Evolutionary conservation across 805 yeast species (phyloP), one percentile per base, ranked within the genome.

Genomic region (Cyberlindnera xishuangbannaensis): DNA sequence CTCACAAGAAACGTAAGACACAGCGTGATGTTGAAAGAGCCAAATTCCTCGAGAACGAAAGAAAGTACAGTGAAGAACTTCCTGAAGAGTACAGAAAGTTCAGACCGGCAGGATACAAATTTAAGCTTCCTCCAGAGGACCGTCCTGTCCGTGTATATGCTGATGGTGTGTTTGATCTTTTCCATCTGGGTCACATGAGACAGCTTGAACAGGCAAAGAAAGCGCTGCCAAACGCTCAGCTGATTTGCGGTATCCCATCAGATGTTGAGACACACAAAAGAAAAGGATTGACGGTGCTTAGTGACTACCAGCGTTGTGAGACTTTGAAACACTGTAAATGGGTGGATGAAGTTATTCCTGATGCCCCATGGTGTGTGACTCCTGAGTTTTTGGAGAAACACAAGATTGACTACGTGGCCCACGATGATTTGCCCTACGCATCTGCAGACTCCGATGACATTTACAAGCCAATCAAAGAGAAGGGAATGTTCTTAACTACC

Each of bases 141-240:
- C 70, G 96, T 39, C 88, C 95, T 1, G 76, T 92, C 18, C 71
- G 98, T 40, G 76, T 92, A n/a, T 92, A 92, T 56, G 98, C 98
- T 6, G 98, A 92, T 61, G 98, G 98, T 33, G 96, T 92, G 14
- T 92, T 92, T 65, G 98, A 92, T 61, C 64, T 92, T 42, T 92
- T 92, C 64, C 98, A 92, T 60, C 58, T 92, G 52, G 98, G 98
- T 16, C 98, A 92, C 56, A 92, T 92, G 98, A 78, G 87, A 53
- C 98, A 92, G 59, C 68, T 92, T 48, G 97, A 92, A 55, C 98
- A 92, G 62, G 90, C 97, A 48, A 90, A 92, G 51, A 88, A 90
- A 57, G 75, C 95, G 12, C 77, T 92, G 42, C 82, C 84, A 10
- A 85, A 85, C 48, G 95, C 83, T 20, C 71, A 75, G 36, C 68